A percentile compares a stretch with the other conserved stretches of the same genome.
Evolutionary conservation across 257 asterid genomes (phyloP).

Genomic region (Eustoma russellianum): DNA sequence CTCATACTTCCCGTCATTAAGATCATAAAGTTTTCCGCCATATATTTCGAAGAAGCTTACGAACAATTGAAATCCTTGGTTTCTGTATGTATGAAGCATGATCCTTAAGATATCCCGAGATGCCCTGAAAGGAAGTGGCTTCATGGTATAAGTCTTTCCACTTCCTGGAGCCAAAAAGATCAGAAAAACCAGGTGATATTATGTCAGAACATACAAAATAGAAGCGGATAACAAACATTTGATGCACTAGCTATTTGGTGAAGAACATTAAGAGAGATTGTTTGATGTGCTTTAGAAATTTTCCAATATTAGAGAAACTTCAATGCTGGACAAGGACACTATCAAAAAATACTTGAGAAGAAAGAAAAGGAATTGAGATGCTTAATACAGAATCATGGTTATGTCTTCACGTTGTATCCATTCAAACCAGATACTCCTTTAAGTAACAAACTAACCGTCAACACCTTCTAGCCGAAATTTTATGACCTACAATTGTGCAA

Average conservation of each 20-base stretch:
- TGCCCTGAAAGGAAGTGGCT: conserved; percentile 93
- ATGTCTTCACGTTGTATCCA: too few relatives aligned
- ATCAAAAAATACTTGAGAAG: too few relatives aligned
- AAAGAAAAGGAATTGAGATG: too few relatives aligned
- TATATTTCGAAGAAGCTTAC: conserved; percentile 97
- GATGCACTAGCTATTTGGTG: neutral
- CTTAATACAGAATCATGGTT: too few relatives aligned
- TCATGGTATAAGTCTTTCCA: conserved; percentile 97
- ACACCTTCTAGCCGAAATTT: too few relatives aligned
- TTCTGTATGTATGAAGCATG: conserved; percentile 84
- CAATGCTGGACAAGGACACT: too few relatives aligned
- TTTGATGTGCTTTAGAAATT: neutral
- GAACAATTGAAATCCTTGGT: conserved; percentile 87
- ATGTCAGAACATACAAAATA: neutral
- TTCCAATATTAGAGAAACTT: too few relatives aligned
- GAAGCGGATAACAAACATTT: neutral
- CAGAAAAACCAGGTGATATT: neutral
- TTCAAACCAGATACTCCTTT: too few relatives aligned
- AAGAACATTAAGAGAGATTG: neutral
- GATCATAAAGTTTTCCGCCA: conserved; percentile 93
- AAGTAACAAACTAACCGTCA: too few relatives aligned
- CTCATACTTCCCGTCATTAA: conserved; percentile 84
- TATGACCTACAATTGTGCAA: too few relatives aligned
- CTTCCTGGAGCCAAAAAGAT: conserved; percentile 53
- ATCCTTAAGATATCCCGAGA: conserved; percentile 89